Evolutionary conservation across 2,329 filamentous ascomycete species (phyloP).

Genomic region (Aspergillus awamori): DNA sequence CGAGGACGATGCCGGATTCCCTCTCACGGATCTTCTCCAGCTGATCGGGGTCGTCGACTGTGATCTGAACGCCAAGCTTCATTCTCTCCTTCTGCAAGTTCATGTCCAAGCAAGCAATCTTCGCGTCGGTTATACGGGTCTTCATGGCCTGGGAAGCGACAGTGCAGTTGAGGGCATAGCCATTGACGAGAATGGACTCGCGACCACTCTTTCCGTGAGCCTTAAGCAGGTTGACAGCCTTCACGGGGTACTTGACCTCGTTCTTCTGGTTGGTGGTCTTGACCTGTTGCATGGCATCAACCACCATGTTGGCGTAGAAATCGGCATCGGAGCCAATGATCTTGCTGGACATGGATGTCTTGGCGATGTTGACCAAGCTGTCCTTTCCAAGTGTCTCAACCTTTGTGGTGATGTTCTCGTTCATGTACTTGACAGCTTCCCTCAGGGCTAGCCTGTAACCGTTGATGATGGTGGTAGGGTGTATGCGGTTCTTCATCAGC

Average conservation of each 20-base stretch:
- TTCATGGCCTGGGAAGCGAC: slow-evolving; percentile 98
- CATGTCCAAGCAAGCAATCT: slow-evolving; percentile 96
- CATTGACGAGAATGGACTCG: slow-evolving; percentile 90
- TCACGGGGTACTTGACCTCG: slow-evolving; percentile 96
- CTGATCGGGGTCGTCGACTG: slow-evolving; percentile 94
- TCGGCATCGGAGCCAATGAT: slow-evolving; percentile 95
- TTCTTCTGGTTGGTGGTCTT: slow-evolving; percentile 88
- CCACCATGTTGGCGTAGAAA: slow-evolving; percentile 96
- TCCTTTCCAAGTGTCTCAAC: slow-evolving; percentile 90
- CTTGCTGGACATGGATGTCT: slow-evolving; percentile 99
- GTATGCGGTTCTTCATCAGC: slow-evolving; percentile 99
- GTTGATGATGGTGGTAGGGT: slow-evolving; percentile 98
- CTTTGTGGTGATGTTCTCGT: slow-evolving; percentile 95
- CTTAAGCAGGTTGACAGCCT: slow-evolving; percentile 98
- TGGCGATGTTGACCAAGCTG: slow-evolving; percentile 90
- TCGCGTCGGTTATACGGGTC: slow-evolving; percentile 87
- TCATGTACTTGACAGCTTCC: slow-evolving; percentile 98
- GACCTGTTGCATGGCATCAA: slow-evolving; percentile 93
- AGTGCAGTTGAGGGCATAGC: slow-evolving; percentile 97
- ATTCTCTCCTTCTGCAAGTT: slow-evolving; percentile 98
- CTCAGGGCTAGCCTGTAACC: slow-evolving; percentile 93
- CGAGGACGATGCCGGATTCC: slow-evolving; percentile 89
- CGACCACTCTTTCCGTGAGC: slow-evolving; percentile 90
- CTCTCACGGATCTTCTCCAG: slow-evolving; percentile 94
- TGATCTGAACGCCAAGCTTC: slow-evolving; percentile 98